Conservation (phyloP, 2,329 filamentous ascomycete genomes). For the Zelopaecilomyces penicillatus region DNA sequence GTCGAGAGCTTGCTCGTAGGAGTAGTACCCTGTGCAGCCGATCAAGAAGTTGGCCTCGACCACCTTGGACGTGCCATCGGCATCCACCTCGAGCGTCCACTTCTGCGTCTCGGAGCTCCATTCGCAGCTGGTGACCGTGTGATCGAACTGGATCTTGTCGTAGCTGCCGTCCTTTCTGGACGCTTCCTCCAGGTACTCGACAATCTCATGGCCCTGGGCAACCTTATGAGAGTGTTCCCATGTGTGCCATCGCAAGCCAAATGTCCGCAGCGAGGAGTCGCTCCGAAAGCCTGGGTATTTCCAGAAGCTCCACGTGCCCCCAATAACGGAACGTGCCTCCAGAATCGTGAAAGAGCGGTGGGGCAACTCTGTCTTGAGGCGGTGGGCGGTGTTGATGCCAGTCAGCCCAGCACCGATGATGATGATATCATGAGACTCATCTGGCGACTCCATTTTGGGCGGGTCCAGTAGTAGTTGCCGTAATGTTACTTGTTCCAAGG, state of each 20-base stretch:
- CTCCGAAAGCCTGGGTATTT: slow-evolving; percentile 66
- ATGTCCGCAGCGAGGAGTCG: slow-evolving; percentile 53
- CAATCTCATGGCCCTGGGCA: slow-evolving; percentile 43
- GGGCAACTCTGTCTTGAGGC: slow-evolving; percentile 50
- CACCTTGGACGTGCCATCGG: slow-evolving; percentile 14
- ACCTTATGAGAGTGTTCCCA: slow-evolving; percentile 51
- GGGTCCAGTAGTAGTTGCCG: no score
- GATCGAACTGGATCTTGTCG: slow-evolving; percentile 42
- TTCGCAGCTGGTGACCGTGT: slow-evolving; percentile 38
- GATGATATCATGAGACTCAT: slow-evolving; percentile 38
- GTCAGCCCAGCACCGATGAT: slow-evolving; percentile 68
- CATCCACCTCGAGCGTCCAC: slow-evolving; percentile 44
- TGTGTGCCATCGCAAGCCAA: slow-evolving; percentile 62
- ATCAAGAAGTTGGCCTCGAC: slow-evolving; percentile 48
- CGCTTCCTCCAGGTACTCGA: slow-evolving; percentile 45
- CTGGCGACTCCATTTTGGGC: slow-evolving; percentile 1
- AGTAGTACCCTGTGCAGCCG: slow-evolving; percentile 60
- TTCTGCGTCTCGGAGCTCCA: slow-evolving; percentile 49
- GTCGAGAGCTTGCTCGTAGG: slow-evolving; percentile 56
- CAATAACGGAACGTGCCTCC: slow-evolving; percentile 56
- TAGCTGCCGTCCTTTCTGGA: slow-evolving; percentile 43
- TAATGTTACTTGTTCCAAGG: background rate
- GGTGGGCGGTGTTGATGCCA: slow-evolving; percentile 67
- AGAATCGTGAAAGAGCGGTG: slow-evolving; percentile 53
- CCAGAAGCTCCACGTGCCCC: slow-evolving; percentile 74